Evolutionary conservation across 1,139 yeast species (phyloP).

Genomic region (Yamadazyma friedrichii): DNA sequence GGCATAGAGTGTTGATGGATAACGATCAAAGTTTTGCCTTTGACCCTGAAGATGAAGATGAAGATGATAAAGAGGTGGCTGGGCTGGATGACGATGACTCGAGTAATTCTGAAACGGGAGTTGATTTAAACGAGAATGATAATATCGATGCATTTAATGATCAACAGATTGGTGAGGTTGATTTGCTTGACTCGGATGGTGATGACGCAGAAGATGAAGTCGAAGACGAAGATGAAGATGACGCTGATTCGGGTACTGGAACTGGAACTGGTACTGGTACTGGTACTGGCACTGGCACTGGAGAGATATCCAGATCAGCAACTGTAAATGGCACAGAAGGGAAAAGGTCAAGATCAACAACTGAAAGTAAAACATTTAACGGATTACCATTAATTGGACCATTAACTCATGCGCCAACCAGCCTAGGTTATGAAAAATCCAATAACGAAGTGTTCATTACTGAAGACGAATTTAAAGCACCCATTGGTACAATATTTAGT

Average conservation of each 20-base stretch:
- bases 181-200: slow-evolving; percentile 4
- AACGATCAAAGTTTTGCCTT: slow-evolving; percentile 11
- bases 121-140: slow-evolving; percentile 8
- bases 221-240: slow-evolving; percentile 4
- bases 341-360: neutral
- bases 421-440: slow-evolving; percentile 45
- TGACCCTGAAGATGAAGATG: slow-evolving; percentile 8
- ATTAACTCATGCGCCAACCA: slow-evolving; percentile 35
- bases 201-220: slow-evolving; percentile 12
- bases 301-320: neutral
- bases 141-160: slow-evolving; percentile 3
- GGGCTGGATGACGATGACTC: slow-evolving; percentile 4
- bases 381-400: slow-evolving; percentile 44
- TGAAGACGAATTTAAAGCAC: slow-evolving; percentile 66
- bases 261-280: slow-evolving; percentile 3
- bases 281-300: slow-evolving; percentile 6
- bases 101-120: slow-evolving; percentile 3
- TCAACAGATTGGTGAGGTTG: slow-evolving; percentile 5
- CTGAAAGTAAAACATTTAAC: slow-evolving; percentile 19
- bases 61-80: slow-evolving; percentile 7
- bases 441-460: slow-evolving; percentile 61
- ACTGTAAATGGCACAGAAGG: neutral
- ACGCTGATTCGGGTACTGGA: neutral
- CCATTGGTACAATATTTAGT: slow-evolving; percentile 73
- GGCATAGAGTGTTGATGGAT: slow-evolving; percentile 46